A percentile compares a stretch with the other conserved stretches of the same genome.
These are phyloP conservation scores for Coelastrella sp. DNA, from an alignment of 139 green algal genomes.

Conservation along the genomic window DNA sequence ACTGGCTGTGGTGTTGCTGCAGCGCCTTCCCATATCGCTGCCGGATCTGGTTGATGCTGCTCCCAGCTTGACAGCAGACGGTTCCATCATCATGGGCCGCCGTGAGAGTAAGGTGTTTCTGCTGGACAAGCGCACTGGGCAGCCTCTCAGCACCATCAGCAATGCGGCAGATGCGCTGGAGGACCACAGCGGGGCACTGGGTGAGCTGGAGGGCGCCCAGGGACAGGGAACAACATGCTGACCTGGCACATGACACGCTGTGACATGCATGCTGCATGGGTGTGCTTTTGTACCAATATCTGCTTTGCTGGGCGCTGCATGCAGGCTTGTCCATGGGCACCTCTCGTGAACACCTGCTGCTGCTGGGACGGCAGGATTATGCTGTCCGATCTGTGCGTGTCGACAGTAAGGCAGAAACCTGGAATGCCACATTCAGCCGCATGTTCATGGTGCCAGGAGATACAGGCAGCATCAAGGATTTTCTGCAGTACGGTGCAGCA, in stretches of 20 bases:
- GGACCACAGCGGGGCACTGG: conserved; percentile 34
- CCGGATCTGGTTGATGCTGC: conserved; percentile 87
- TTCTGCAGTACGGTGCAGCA: conserved; percentile 15
- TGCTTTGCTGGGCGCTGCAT: neutral
- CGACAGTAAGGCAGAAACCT: conserved; percentile 52
- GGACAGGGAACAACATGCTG: neutral
- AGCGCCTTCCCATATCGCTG: conserved; percentile 86
- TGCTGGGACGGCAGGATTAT: conserved; percentile 82
- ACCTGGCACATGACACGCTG: neutral
- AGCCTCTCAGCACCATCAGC: conserved; percentile 53
- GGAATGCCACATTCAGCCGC: conserved; percentile 74
- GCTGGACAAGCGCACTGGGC: conserved; percentile 80
- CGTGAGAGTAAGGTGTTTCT: conserved; percentile 79
- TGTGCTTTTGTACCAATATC: too few relatives aligned
- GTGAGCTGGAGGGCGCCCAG: conserved; percentile 20
- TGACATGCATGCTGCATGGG: too few relatives aligned
- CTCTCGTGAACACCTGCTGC: conserved; percentile 54
- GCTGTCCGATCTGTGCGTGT: conserved; percentile 74
- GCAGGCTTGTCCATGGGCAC: conserved; percentile 50
- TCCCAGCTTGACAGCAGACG: conserved; percentile 85
- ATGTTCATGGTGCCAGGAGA: conserved; percentile 41
- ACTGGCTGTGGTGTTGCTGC: neutral
- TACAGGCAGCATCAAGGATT: conserved; percentile 29
- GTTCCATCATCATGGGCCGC: conserved; percentile 85
- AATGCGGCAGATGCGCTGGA: conserved; percentile 51